These are phyloP conservation scores for Pluteus cervinus DNA, from an alignment of 768 basidiomycete genomes.

Conservation along the genomic window DNA sequence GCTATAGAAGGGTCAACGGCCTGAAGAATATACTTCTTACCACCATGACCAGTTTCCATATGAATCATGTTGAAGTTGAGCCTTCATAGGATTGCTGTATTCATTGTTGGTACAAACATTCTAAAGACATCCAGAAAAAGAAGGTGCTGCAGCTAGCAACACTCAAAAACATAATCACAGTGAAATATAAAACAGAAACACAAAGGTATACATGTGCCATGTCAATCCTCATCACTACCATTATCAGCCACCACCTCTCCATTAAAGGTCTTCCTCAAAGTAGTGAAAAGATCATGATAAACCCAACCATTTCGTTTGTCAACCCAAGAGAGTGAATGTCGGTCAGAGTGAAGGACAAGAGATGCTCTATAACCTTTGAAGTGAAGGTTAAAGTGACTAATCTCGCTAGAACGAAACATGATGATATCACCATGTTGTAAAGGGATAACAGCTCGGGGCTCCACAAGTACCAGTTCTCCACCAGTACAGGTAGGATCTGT, in stretches of 20 bases:
- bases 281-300: no score
- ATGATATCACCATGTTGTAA: conserved; percentile 11
- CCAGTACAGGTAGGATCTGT: conserved; percentile 12
- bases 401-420: conserved; percentile 13
- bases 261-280: no score
- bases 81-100: conserved; percentile 15
- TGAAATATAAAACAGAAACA: no score
- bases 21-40: conserved; percentile 19
- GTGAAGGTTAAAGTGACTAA: conserved; percentile 19
- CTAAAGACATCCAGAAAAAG: no score
- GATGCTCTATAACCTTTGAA: conserved; percentile 14
- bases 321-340: background rate
- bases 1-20: conserved; percentile 14
- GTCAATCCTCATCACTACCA: no score
- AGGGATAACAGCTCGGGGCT: conserved; percentile 15
- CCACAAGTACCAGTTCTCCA: conserved; percentile 16
- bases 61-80: conserved; percentile 21
- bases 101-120: conserved; percentile 15
- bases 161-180: no score
- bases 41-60: conserved; percentile 17
- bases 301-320: conserved; percentile 7
- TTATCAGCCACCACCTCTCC: no score
- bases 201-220: no score
- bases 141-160: no score
- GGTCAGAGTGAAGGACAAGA: conserved; percentile 16